phyloP scores from a whole-genome alignment of 805 yeast genomes.

The Candida montana region DNA sequence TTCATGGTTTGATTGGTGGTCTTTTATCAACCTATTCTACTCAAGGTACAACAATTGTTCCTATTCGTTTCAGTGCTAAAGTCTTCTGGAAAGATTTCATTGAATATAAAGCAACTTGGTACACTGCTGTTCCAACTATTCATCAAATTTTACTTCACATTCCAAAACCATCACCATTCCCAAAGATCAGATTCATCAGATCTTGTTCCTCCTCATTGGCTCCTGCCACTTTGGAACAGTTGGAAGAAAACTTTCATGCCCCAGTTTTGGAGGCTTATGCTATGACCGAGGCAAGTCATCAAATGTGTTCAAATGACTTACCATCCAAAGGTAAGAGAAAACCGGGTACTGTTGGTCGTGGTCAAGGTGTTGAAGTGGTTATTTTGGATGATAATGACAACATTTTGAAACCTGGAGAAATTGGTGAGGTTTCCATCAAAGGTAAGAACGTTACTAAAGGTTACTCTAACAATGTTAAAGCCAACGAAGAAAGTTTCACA shows the following conservation, averaged over 20 bases:
- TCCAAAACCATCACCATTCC: conserved; percentile 44
- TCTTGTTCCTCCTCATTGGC: conserved; percentile 72
- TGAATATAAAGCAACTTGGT: conserved; percentile 54
- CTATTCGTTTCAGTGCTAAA: conserved; percentile 56
- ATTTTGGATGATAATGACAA: conserved; percentile 48
- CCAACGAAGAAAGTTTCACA: conserved; percentile 63
- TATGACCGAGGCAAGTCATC: conserved; percentile 80
- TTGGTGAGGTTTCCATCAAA: conserved; percentile 65
- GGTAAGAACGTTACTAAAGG: conserved; percentile 71
- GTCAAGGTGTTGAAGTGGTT: conserved; percentile 61
- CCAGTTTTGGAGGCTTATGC: conserved; percentile 77
- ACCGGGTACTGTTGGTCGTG: conserved; percentile 71
- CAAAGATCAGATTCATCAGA: conserved; percentile 58
- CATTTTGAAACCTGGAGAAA: conserved; percentile 41
- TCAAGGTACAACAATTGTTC: conserved; percentile 58
- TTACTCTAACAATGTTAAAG: conserved; percentile 65
- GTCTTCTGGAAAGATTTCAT: conserved; percentile 56
- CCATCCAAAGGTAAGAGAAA: conserved; percentile 62
- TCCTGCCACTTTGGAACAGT: conserved; percentile 52
- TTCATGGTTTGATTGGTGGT: conserved; percentile 68
- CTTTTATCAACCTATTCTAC: conserved; percentile 54
- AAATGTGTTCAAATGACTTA: conserved; percentile 66
- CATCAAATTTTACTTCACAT: conserved; percentile 58
- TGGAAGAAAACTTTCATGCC: conserved; percentile 53
- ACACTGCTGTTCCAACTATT: conserved; percentile 73